Base-by-base conservation (phyloP, 2,329 filamentous ascomycete genomes). In the Hysterium pulicare region DNA sequence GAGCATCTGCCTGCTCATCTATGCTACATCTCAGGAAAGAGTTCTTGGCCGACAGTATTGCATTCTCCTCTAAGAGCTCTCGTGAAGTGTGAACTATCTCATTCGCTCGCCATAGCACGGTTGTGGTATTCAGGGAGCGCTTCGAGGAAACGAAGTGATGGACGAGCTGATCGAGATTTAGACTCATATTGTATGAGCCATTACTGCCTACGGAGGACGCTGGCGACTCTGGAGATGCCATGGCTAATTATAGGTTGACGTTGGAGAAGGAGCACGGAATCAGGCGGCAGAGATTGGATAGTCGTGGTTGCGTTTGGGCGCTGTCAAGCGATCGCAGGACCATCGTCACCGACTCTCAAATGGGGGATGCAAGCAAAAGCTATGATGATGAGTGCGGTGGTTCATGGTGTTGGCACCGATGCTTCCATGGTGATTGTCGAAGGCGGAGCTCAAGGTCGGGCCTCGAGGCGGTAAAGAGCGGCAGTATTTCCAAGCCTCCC, bases 91-190 rank as follows among this genome's bases (percentile, higher is more conserved):
- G 88, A 33, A 93, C 86, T 42, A 96, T 83, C 58, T 94, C 86
- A 61, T 93, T 90, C 51, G 90, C 90, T 46, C 87, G 86, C 62
- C 87, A 84, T 39, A 96, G 88, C 46, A 87, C 83, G 32, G 77
- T 81, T 64, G 94, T 90, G 9, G 89, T 89, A 13, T 86, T 87
- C 4, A 97, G 78, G 1, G 90, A 90, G 33, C 88, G 82, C 64
- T 96, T 96, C 7, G 91, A 87, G 22, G 86, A 84, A 31, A 96
- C 81, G 26, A 96, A 84, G 68, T 95, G 83, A 40, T 82, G 79
- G 42, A 96, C 87, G 33, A 97, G 81, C 19, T 81, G 82, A 55
- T 95, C 88, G 58, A 95, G 79, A 19, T 66, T 66, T 23, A 71
- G 69, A 22, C 66, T 58, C 37, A 65, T 65, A 38, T 67, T 58